Conservation (phyloP, 768 basidiomycete species). For the Glaciozyma martinii region DNA sequence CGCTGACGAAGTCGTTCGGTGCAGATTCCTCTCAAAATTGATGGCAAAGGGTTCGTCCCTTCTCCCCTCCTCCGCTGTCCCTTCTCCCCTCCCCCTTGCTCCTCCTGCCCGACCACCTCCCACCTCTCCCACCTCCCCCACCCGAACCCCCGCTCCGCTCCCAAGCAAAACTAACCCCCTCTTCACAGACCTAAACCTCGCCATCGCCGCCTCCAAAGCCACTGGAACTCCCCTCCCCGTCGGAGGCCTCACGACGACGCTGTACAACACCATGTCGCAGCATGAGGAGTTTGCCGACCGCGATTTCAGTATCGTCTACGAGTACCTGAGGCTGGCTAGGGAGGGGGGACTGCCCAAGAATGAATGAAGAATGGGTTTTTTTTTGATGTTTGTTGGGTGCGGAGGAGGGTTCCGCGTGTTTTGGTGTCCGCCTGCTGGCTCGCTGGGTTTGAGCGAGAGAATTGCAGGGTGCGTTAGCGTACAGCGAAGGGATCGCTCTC, state of each 20-base stretch:
- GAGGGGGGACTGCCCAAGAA: background rate
- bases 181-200: constrained; percentile 71
- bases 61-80: background rate
- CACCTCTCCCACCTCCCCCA: background rate
- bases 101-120: background rate
- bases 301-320: constrained; percentile 76
- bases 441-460: no score
- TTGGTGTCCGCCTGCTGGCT: no score
- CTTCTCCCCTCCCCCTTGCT: background rate
- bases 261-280: constrained; percentile 53
- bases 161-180: background rate
- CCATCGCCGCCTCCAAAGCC: constrained; percentile 50
- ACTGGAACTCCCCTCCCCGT: constrained; percentile 53
- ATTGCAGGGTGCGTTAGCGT: no score
- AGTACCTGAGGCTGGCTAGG: constrained; percentile 44
- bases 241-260: constrained; percentile 53
- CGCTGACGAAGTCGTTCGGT: background rate
- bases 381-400: no score
- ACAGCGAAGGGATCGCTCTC: no score
- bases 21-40: constrained; percentile 18
- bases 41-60: constrained; percentile 17
- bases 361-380: background rate
- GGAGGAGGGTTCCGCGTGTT: no score
- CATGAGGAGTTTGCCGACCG: constrained; percentile 56
- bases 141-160: no score